Conservation (phyloP, 2,329 filamentous ascomycete species). For the Fusarium sp. region DNA sequence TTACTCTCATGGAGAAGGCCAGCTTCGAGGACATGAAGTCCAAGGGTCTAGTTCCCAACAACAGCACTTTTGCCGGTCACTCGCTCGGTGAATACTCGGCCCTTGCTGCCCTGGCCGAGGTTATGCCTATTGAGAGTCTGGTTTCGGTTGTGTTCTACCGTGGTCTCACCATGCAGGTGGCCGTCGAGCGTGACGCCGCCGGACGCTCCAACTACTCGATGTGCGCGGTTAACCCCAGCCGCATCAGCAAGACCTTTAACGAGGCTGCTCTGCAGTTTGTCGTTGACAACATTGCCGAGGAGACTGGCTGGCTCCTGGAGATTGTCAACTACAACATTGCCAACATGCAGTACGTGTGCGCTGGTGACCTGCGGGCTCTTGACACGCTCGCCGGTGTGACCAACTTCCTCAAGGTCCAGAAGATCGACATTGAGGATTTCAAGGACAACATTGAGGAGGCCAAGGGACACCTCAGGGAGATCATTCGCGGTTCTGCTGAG, state of each 20-base stretch:
- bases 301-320: slow-evolving; percentile 94
- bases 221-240: slow-evolving; percentile 98
- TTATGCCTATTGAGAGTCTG: slow-evolving; percentile 99
- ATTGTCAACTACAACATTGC: slow-evolving; percentile 97
- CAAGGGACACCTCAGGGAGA: slow-evolving; percentile 88
- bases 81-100: slow-evolving; percentile 99
- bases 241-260: slow-evolving; percentile 98
- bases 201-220: slow-evolving; percentile 99
- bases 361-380: slow-evolving; percentile 77
- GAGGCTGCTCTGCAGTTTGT: slow-evolving; percentile 97
- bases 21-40: slow-evolving; percentile 99
- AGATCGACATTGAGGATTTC: slow-evolving; percentile 95
- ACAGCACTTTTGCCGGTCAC: slow-evolving; percentile 98
- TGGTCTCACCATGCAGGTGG: slow-evolving; percentile 98
- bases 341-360: slow-evolving; percentile 81
- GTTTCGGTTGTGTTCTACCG: slow-evolving; percentile 99
- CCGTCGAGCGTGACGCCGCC: slow-evolving; percentile 92
- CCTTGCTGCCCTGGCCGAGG: slow-evolving; percentile 93
- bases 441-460: slow-evolving; percentile 92
- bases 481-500: slow-evolving; percentile 89
- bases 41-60: slow-evolving; percentile 94
- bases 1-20: slow-evolving; percentile 99
- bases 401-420: slow-evolving; percentile 96
- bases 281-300: slow-evolving; percentile 93
- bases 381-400: slow-evolving; percentile 82